Evolutionary conservation across 192 early-diverging fungal species (phyloP), one percentile per base, ranked within the genome.

Genomic region (Rhizoclosmatium sp.): DNA sequence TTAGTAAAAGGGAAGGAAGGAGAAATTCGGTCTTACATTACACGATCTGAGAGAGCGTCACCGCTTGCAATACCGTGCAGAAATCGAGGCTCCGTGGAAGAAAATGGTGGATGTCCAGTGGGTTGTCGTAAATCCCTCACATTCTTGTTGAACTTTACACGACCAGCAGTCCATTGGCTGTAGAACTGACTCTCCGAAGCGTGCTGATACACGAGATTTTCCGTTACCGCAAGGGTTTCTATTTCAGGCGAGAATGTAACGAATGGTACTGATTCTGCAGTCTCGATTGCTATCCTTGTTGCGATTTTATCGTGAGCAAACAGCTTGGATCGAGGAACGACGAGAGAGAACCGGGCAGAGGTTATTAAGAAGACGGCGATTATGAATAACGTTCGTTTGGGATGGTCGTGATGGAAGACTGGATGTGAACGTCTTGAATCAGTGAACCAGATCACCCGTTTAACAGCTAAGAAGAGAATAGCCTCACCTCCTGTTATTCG

Each of bases 31-130:
- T 14, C 83, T 82, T 62, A 81, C 80, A 84, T 84, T 31, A 84
- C 82, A 12, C 69, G 40, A 65, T 81, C 65, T 31, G 42, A 40
- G 19, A 80, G 46, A 60, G 78, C 71, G 71, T 85, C 84, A 4
- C 84, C 84, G 21, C 78, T 80, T 19, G 84, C 84, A 2, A 85
- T 65, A 44, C 81, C 81, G 69, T 85, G 84, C 47, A 60, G 3
- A 51, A 85, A 85, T 31, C 47, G 42, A 45, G 45, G 4, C 9
- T 66, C 71, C 19, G 31, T 31, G 47, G 71, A 31, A 5, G 71
- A 39, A 73, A 40, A 39, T 10, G 61, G 74, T 10, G 59, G 41
- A 16, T n/a, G 39, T 59, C 42, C 21, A 47, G 14, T 62, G 58
- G 12, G 39, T 64, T 65, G 54, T 21, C 2, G 59, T 14, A 62